Percentiles rank a stretch among this genome's conserved stretches.
phyloP scores from a whole-genome alignment of 768 basidiomycete species.

The Tephrocybe rancida region DNA sequence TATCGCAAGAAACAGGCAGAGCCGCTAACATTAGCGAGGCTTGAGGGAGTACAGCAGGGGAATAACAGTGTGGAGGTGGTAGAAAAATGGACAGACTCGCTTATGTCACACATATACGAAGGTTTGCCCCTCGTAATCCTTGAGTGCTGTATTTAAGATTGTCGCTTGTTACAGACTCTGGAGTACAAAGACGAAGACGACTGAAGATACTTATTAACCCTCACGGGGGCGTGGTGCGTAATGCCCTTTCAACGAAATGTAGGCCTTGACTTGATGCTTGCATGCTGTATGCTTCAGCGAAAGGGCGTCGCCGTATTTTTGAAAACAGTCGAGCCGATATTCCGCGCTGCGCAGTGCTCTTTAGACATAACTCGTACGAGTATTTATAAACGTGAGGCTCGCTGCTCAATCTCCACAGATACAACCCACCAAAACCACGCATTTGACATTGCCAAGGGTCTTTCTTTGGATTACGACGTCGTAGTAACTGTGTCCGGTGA shows the following conservation, averaged over 20 bases:
- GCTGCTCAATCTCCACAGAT: conserved; percentile 38
- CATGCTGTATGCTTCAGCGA: conserved; percentile 46
- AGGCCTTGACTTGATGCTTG: neutral
- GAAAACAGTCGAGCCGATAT: conserved; percentile 68
- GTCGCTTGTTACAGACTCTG: conserved; percentile 33
- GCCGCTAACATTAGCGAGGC: conserved; percentile 37
- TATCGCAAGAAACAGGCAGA: conserved; percentile 43
- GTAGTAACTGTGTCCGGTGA: conserved; percentile 82
- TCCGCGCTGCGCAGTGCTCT: conserved; percentile 64
- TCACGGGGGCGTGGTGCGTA: conserved; percentile 70
- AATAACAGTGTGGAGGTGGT: conserved; percentile 34
- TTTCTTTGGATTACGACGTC: conserved; percentile 68
- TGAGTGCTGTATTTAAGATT: neutral
- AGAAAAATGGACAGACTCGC: conserved; percentile 52
- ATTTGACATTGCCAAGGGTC: conserved; percentile 56
- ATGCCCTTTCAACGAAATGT: neutral
- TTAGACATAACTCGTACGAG: conserved; percentile 64
- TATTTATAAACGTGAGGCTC: neutral
- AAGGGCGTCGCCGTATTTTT: conserved; percentile 56
- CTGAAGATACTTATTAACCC: conserved; percentile 82
- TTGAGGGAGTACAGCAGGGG: conserved; percentile 44
- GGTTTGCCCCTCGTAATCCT: conserved; percentile 39
- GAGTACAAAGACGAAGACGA: conserved; percentile 53
- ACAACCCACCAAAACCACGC: conserved; percentile 70
- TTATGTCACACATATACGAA: conserved; percentile 64